Base-by-base conservation (phyloP, 2,329 filamentous ascomycete species). In the Metarhizium sp. region DNA sequence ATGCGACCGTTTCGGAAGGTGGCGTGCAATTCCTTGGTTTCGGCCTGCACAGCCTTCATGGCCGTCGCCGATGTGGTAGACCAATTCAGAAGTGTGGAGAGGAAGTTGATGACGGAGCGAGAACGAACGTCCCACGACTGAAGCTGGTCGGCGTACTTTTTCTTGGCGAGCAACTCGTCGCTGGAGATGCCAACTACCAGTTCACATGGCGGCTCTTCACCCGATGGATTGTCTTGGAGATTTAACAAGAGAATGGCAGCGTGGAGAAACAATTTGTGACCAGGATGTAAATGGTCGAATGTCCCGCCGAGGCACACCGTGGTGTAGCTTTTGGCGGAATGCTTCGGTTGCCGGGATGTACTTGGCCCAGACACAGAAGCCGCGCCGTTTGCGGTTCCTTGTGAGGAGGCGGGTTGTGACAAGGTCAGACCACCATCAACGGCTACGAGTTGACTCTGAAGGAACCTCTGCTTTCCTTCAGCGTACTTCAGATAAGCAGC, bases 261-360 rank as follows among this genome's bases (percentile, higher is more conserved):
- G n/a, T 92, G 91, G 20, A 99, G 81, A 20, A 99, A 80, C n/a
- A 97, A 78, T 72, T 97, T 99, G 75, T 99, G 94, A 6, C 94
- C 94, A 4, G 89, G 85, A 67, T 99, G 94, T 25, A 99, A 80
- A 71, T 97, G 91, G 69, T 99, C 94, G 71, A 97, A 99, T 0
- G 94, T 99, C 10, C 94, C 94, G 34, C 92, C 94, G 13, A 97
- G 82, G 53, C 87, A 89, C 51, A 95, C 87, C 2, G 60, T 65
- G 3, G 58, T 57, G 58, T 70, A 71, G 0, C 62, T 61, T 2
- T 54, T 53, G 5, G 55, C 53, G 14, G 54, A 54, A 3, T 59
- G 52, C 1, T 57, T 50, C 7, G 18, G 13, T 42, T 10, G n/a
- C n/a, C 20, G 25, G 14, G 34, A 25, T 4, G 25, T 25, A 4